Percentiles rank a stretch among this genome's conserved stretches.
Evolutionary conservation across 106 monocot genomes (phyloP).

Genomic region (Xerophyta viscosa): DNA sequence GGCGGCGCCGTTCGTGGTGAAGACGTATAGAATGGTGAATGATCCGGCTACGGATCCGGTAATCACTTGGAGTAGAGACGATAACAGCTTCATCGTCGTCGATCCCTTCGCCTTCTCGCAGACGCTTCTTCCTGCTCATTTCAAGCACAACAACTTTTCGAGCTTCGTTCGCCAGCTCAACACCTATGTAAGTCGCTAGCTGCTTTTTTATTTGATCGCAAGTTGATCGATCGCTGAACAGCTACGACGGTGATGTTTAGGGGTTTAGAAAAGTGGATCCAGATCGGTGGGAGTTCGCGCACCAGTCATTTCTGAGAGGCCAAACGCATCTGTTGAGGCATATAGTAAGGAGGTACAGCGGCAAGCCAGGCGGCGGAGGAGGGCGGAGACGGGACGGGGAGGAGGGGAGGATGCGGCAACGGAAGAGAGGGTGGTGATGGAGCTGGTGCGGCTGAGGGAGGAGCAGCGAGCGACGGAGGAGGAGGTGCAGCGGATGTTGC

Average conservation of each 20-base stretch:
- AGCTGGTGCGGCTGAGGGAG: conserved; percentile 7
- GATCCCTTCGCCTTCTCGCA: conserved; percentile 9
- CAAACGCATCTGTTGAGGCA: conserved; percentile 13
- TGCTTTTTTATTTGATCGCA: too few relatives aligned
- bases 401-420: conserved; percentile 4
- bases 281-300: conserved; percentile 27
- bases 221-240: too few relatives aligned
- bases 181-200: conserved; percentile 12
- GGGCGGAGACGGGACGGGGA: neutral
- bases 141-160: conserved; percentile 7
- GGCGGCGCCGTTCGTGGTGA: conserved; percentile 15
- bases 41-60: conserved; percentile 9
- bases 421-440: conserved; percentile 7
- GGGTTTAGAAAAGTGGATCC: conserved; percentile 33
- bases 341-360: conserved; percentile 9
- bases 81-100: conserved; percentile 15
- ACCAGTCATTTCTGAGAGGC: conserved; percentile 18
- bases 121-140: conserved; percentile 8
- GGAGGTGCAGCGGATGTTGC: conserved; percentile 7
- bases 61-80: conserved; percentile 10
- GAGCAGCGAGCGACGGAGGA: conserved; percentile 1
- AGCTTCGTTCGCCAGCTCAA: conserved; percentile 12
- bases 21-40: conserved; percentile 15
- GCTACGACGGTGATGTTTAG: conserved; percentile 6
- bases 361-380: neutral